Conservation (phyloP, 2,329 filamentous ascomycete species). For the Exophiala mesophila region DNA sequence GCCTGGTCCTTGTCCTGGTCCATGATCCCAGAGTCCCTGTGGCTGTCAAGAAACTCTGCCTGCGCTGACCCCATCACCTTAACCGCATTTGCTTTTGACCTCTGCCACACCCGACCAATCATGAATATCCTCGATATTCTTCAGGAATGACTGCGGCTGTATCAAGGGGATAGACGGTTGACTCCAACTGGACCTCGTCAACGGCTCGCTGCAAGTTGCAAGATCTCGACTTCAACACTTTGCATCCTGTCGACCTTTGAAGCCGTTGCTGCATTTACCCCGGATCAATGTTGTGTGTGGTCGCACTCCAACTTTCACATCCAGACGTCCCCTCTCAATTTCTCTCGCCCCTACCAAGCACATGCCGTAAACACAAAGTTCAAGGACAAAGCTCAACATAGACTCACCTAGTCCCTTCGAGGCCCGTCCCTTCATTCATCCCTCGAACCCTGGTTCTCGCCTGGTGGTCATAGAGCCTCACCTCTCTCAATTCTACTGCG, state of each 20-base stretch:
- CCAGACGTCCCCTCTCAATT: too few relatives aligned
- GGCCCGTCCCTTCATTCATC: neutral
- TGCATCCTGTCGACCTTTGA: too few relatives aligned
- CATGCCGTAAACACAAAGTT: neutral
- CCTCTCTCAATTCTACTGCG: too few relatives aligned
- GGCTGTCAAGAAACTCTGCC: slow-evolving; percentile 14
- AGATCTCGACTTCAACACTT: too few relatives aligned
- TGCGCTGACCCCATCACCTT: slow-evolving; percentile 11
- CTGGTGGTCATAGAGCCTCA: neutral
- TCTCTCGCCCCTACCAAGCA: too few relatives aligned
- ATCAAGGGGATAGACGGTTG: slow-evolving; percentile 14
- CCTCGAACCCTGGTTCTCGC: neutral
- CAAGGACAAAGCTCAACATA: neutral
- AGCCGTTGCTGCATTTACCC: too few relatives aligned
- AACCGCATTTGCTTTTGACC: slow-evolving; percentile 12
- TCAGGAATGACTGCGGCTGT: slow-evolving; percentile 14
- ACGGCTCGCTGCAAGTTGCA: too few relatives aligned
- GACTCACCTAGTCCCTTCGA: neutral
- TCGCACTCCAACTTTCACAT: too few relatives aligned
- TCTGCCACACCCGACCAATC: slow-evolving; percentile 17
- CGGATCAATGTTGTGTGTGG: too few relatives aligned
- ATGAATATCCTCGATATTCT: slow-evolving; percentile 5
- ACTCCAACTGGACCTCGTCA: neutral
- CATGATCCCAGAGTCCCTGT: neutral
- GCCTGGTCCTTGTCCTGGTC: slow-evolving; percentile 12